These are phyloP conservation scores for Lecanicillium sp. DNA, from an alignment of 2,329 filamentous ascomycete species.

Conservation along the genomic window DNA sequence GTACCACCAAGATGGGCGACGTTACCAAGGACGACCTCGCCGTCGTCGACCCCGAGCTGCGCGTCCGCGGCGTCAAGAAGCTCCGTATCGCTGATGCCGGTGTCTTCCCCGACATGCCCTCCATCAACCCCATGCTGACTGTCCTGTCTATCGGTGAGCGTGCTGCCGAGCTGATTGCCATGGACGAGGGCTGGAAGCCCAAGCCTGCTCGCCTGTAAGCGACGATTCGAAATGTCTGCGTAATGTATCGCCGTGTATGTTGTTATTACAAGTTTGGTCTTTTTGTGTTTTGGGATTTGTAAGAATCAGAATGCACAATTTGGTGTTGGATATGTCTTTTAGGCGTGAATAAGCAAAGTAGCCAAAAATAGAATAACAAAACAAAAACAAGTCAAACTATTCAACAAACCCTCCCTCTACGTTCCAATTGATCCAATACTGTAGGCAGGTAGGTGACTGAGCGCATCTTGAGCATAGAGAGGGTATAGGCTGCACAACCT, in stretches of 20 bases:
- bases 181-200: constrained; percentile 49
- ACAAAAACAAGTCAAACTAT: too few relatives aligned
- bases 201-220: constrained; percentile 9
- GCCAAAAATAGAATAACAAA: too few relatives aligned
- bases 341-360: too few relatives aligned
- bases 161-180: constrained; percentile 70
- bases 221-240: background rate
- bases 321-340: too few relatives aligned
- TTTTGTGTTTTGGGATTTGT: background rate
- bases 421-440: too few relatives aligned
- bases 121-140: constrained; percentile 86
- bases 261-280: background rate
- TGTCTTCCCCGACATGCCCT: constrained; percentile 80
- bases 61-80: constrained; percentile 62
- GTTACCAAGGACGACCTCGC: constrained; percentile 58
- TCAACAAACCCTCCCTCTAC: too few relatives aligned
- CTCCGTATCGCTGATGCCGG: constrained; percentile 79
- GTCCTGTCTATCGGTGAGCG: constrained; percentile 78
- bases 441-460: too few relatives aligned
- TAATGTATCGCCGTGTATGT: background rate
- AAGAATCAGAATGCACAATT: too few relatives aligned
- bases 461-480: too few relatives aligned
- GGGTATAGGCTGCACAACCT: too few relatives aligned
- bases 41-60: constrained; percentile 71
- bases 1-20: constrained; percentile 87